A percentile compares a stretch with the other conserved stretches of the same genome.
These are phyloP conservation scores for Metschnikowia lochheadii DNA, from an alignment of 805 yeast species.

Conservation along the genomic window DNA sequence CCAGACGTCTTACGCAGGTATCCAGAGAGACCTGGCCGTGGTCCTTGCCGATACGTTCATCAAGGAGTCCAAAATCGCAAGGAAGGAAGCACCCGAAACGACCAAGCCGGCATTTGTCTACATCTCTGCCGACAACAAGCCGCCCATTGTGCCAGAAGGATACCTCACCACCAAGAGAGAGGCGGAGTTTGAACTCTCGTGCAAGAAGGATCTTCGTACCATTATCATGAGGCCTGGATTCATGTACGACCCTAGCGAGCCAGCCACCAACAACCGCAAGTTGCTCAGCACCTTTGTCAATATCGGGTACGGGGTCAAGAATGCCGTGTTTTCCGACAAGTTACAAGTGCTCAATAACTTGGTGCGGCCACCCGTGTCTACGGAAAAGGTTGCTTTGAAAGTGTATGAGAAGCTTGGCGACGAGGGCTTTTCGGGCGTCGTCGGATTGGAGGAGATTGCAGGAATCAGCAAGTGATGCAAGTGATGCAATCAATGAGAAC, in stretches of 20 bases:
- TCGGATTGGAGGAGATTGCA: slow-evolving; percentile 46
- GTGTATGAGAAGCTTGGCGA: slow-evolving; percentile 54
- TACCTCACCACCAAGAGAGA: slow-evolving; percentile 73
- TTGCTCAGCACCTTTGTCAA: slow-evolving; percentile 40
- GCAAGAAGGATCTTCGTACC: slow-evolving; percentile 48
- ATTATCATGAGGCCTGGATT: slow-evolving; percentile 78
- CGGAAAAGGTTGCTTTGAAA: slow-evolving; percentile 63
- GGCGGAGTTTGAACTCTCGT: slow-evolving; percentile 60
- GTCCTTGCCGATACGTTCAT: slow-evolving; percentile 55
- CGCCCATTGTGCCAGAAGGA: slow-evolving; percentile 60
- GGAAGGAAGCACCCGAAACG: neutral
- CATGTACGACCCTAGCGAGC: slow-evolving; percentile 57
- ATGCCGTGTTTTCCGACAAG: slow-evolving; percentile 35
- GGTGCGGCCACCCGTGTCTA: slow-evolving; percentile 60
- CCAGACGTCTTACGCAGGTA: slow-evolving; percentile 51
- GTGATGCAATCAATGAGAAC: neutral
- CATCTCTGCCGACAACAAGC: slow-evolving; percentile 73
- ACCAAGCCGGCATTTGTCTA: slow-evolving; percentile 52
- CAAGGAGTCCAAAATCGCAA: neutral
- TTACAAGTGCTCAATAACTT: slow-evolving; percentile 28
- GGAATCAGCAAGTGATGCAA: neutral
- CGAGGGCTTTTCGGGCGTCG: slow-evolving; percentile 50
- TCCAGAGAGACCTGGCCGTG: slow-evolving; percentile 69
- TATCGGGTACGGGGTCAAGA: slow-evolving; percentile 42
- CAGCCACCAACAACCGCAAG: slow-evolving; percentile 34